phyloP scores from a whole-genome alignment of 805 yeast genomes.

The Suhomyces vadensis region DNA sequence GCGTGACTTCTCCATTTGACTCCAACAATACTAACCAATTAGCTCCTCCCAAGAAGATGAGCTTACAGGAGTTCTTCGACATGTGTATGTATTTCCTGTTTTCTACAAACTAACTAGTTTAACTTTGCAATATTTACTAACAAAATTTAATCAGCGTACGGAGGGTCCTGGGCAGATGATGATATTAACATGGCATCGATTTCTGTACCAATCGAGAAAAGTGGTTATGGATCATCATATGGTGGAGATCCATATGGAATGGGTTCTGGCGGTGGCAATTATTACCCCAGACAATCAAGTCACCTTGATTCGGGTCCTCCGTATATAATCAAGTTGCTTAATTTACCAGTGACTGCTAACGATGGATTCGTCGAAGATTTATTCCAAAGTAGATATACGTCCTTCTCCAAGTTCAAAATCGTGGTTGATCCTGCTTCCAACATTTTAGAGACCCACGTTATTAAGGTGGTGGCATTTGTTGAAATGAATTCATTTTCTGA shows the following conservation, averaged over 20 bases:
- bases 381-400: conserved; percentile 62
- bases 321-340: conserved; percentile 61
- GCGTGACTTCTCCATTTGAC: no score
- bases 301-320: conserved; percentile 49
- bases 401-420: conserved; percentile 58
- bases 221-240: conserved; percentile 2
- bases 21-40: conserved; percentile 13
- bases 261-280: conserved; percentile 6
- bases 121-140: conserved; percentile 18
- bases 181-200: conserved; percentile 47
- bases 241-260: neutral
- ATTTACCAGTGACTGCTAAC: conserved; percentile 57
- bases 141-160: conserved; percentile 41
- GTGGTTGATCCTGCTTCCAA: conserved; percentile 51
- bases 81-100: conserved; percentile 38
- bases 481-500: conserved; percentile 54
- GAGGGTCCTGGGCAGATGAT: conserved; percentile 51
- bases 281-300: conserved; percentile 4
- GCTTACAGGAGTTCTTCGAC: conserved; percentile 47
- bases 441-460: conserved; percentile 36
- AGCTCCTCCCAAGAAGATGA: conserved; percentile 49
- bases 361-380: conserved; percentile 56
- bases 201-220: conserved; percentile 44
- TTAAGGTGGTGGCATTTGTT: conserved; percentile 63
- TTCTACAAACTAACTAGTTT: conserved; percentile 24